A percentile compares a stretch with the other conserved stretches of the same genome.
These are phyloP conservation scores for Tephrocybe sp. DNA, from an alignment of 768 basidiomycete genomes.

Conservation along the genomic window DNA sequence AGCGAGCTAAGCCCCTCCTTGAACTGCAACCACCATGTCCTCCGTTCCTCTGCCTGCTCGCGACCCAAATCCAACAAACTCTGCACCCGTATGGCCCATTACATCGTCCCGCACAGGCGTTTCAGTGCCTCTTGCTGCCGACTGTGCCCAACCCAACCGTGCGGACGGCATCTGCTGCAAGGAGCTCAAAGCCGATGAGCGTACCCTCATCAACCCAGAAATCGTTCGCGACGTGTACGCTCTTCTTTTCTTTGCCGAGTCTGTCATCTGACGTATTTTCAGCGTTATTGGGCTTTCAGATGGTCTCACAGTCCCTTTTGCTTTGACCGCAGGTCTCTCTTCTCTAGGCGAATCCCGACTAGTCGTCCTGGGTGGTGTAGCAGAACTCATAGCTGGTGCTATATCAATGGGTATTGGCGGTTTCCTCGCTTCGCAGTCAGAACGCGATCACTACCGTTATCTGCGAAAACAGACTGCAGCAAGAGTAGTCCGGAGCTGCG, in stretches of 20 bases:
- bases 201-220: constrained; percentile 83
- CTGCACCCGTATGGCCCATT: constrained; percentile 67
- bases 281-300: constrained; percentile 91
- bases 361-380: constrained; percentile 93
- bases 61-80: constrained; percentile 23
- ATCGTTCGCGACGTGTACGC: constrained; percentile 83
- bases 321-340: constrained; percentile 84
- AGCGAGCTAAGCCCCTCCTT: not conserved
- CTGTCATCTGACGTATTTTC: constrained; percentile 6
- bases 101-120: constrained; percentile 37
- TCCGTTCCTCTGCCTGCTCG: constrained; percentile 35
- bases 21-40: constrained; percentile 20
- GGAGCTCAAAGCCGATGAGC: constrained; percentile 80
- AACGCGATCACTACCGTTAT: constrained; percentile 92
- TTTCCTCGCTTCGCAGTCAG: constrained; percentile 95
- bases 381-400: constrained; percentile 94
- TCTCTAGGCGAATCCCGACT: constrained; percentile 85
- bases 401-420: constrained; percentile 99
- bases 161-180: constrained; percentile 81
- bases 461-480: constrained; percentile 69
- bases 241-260: not conserved
- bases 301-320: constrained; percentile 89
- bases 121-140: constrained; percentile 46
- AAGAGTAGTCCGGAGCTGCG: constrained; percentile 85
- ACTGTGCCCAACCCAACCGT: constrained; percentile 54